Percentiles rank a stretch among this genome's conserved stretches.
phyloP scores from a whole-genome alignment of 2,329 filamentous ascomycete genomes.

The Trichoderma lentiforme region DNA sequence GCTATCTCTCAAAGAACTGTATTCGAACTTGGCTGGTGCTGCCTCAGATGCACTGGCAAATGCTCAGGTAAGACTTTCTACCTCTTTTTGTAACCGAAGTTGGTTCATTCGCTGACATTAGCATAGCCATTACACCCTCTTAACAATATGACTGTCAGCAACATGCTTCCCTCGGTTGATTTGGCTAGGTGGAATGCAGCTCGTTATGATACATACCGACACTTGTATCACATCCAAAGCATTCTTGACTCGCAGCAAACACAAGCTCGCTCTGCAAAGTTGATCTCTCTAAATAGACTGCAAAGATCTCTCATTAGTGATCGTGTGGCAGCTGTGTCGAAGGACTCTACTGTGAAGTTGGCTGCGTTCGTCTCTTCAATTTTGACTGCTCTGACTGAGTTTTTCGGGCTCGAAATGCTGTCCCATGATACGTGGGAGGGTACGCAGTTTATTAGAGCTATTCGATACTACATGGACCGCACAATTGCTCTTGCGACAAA shows the following conservation, averaged over 20 bases:
- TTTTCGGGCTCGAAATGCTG: constrained; percentile 36
- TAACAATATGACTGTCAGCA: constrained; percentile 53
- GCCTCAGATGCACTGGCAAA: constrained; percentile 32
- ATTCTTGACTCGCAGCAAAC: constrained; percentile 41
- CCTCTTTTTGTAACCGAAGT: not conserved
- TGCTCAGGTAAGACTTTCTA: constrained; percentile 41
- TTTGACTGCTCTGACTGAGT: constrained; percentile 41
- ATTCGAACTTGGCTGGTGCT: constrained; percentile 31
- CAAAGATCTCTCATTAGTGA: constrained; percentile 57
- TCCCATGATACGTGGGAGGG: constrained; percentile 32
- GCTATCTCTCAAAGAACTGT: constrained; percentile 36
- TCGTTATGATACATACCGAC: constrained; percentile 50
- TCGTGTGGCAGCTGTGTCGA: constrained; percentile 53
- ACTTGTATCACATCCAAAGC: constrained; percentile 42
- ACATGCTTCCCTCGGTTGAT: constrained; percentile 39
- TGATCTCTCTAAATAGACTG: constrained; percentile 56
- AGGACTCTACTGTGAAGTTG: constrained; percentile 58
- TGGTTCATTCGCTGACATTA: constrained; percentile 6
- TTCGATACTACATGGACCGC: constrained; percentile 54
- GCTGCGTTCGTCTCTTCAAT: constrained; percentile 48
- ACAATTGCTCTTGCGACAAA: constrained; percentile 48
- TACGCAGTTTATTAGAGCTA: constrained; percentile 31
- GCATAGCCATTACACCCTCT: constrained; percentile 56
- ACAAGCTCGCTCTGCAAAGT: constrained; percentile 44
- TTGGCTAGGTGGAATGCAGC: constrained; percentile 48